Percentiles rank a stretch among this genome's conserved stretches.
phyloP scores from a whole-genome alignment of 225 moss, liverwort and hornwort genomes.

The Climacium dendroides region DNA sequence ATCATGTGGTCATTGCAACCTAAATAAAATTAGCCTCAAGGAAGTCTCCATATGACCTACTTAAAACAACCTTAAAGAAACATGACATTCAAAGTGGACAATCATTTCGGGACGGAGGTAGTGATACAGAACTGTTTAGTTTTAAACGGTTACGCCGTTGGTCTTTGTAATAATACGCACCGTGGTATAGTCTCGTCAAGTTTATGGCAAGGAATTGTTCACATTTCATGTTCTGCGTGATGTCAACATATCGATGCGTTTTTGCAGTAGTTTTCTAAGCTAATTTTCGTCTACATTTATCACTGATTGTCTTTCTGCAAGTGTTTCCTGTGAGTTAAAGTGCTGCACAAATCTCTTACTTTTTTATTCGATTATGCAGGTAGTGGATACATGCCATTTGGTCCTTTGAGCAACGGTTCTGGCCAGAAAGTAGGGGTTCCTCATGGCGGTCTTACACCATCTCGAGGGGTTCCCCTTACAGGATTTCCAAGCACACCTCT shows the following conservation, averaged over 20 bases:
- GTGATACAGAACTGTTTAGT: not conserved
- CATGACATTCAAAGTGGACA: not conserved
- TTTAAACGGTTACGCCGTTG: not conserved
- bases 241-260: not conserved
- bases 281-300: not conserved
- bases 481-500: slow-evolving; percentile 52
- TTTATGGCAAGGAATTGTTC: not conserved
- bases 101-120: not conserved
- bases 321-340: not conserved
- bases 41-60: not conserved
- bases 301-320: not conserved
- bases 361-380: slow-evolving; percentile 19
- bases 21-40: not conserved
- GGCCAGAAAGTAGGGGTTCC: slow-evolving; percentile 63
- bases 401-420: slow-evolving; percentile 53
- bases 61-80: not conserved
- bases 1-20: not conserved
- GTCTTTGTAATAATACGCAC: not conserved
- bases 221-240: not conserved
- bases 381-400: slow-evolving; percentile 67
- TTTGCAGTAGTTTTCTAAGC: not conserved
- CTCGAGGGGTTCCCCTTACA: slow-evolving; percentile 41
- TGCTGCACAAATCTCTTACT: not conserved
- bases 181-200: not conserved
- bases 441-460: slow-evolving; percentile 54